A percentile compares a stretch with the other conserved stretches of the same genome.
phyloP scores from a whole-genome alignment of 2,329 filamentous ascomycete species.

The Moelleriella libera region DNA sequence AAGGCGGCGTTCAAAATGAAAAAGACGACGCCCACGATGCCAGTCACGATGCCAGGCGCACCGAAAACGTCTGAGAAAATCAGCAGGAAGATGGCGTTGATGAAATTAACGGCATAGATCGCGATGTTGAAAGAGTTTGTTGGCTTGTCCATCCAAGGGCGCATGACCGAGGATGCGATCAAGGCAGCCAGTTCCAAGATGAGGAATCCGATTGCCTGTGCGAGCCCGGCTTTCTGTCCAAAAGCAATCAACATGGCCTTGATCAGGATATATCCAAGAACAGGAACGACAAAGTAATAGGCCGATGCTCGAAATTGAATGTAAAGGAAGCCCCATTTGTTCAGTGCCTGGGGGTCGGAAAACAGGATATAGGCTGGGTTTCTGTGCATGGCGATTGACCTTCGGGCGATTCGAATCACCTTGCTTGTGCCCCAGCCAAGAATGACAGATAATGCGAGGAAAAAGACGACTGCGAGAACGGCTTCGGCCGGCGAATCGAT shows the following conservation, averaged over 20 bases:
- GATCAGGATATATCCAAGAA: conserved; percentile 63
- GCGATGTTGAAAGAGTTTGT: conserved; percentile 92
- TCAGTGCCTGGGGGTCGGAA: conserved; percentile 76
- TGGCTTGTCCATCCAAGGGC: conserved; percentile 98
- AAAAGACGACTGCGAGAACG: conserved; percentile 74
- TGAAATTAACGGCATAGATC: conserved; percentile 75
- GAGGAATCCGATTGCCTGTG: conserved; percentile 73
- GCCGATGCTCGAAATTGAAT: conserved; percentile 90
- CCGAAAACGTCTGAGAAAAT: conserved; percentile 79
- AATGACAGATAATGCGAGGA: conserved; percentile 62
- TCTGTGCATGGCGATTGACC: conserved; percentile 43
- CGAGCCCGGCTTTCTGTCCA: conserved; percentile 52
- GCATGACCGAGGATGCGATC: conserved; percentile 62
- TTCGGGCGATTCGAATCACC: conserved; percentile 74
- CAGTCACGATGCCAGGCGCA: conserved; percentile 67
- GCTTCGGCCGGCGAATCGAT: conserved; percentile 78
- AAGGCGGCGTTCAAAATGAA: conserved; percentile 79
- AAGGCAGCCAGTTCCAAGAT: conserved; percentile 68
- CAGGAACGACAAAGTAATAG: conserved; percentile 84
- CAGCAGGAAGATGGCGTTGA: conserved; percentile 77
- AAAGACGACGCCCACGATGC: conserved; percentile 77
- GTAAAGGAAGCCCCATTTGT: conserved; percentile 97
- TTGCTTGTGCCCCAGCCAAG: conserved; percentile 78
- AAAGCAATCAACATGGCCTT: conserved; percentile 84
- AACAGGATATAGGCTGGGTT: conserved; percentile 94